These are phyloP conservation scores for Entamoeba dispar DNA, from an alignment of 208 protist species.

Conservation along the genomic window DNA sequence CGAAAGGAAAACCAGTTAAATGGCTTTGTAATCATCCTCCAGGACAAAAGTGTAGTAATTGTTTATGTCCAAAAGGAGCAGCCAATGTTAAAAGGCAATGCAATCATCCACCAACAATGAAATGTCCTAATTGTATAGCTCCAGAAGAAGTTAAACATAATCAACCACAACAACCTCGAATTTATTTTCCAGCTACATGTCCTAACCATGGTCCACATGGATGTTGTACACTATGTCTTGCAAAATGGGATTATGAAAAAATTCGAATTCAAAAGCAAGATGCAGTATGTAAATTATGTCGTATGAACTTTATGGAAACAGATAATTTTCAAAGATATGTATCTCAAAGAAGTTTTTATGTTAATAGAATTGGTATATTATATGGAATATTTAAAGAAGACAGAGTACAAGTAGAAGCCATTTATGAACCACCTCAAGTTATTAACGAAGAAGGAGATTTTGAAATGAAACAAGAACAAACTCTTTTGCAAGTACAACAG, in stretches of 20 bases:
- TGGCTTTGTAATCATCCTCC: background rate
- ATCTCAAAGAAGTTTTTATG: background rate
- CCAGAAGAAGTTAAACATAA: background rate
- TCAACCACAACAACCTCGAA: background rate
- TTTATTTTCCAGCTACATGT: background rate
- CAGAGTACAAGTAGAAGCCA: background rate
- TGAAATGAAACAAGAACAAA: background rate
- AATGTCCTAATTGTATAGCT: background rate
- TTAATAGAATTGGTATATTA: background rate
- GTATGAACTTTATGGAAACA: background rate
- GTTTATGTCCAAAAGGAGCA: background rate
- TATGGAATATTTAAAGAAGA: background rate
- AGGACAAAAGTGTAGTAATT: background rate
- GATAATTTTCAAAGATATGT: background rate
- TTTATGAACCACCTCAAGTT: background rate
- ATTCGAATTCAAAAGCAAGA: background rate
- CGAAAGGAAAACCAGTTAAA: background rate
- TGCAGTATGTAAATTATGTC: background rate
- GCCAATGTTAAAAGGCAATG: background rate
- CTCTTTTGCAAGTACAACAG: background rate
- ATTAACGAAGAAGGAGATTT: background rate
- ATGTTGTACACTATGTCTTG: background rate
- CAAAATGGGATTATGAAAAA: background rate
- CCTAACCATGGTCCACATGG: background rate
- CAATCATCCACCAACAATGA: background rate